These are phyloP conservation scores for Mortierella alpina DNA, from an alignment of 192 early-diverging fungal species.

Conservation along the genomic window DNA sequence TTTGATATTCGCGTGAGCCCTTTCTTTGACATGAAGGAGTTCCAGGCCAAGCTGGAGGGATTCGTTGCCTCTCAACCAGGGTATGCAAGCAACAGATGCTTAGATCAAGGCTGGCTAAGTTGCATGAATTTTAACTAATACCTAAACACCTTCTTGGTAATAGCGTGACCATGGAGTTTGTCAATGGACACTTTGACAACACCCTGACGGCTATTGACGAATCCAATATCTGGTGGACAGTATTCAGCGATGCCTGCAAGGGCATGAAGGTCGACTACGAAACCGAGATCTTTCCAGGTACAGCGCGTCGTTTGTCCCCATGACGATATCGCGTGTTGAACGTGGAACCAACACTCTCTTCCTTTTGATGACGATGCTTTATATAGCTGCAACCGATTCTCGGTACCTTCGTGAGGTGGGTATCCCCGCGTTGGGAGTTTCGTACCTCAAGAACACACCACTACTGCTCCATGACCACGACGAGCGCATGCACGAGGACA, in stretches of 20 bases:
- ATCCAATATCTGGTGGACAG: slow-evolving; percentile 75
- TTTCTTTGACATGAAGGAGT: slow-evolving; percentile 68
- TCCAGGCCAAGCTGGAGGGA: slow-evolving; percentile 62
- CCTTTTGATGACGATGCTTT: background rate
- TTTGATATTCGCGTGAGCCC: slow-evolving; percentile 86
- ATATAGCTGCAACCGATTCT: slow-evolving; percentile 78
- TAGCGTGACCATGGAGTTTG: slow-evolving; percentile 72
- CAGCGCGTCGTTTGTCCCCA: background rate
- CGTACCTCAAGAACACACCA: slow-evolving; percentile 82
- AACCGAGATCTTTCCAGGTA: slow-evolving; percentile 83
- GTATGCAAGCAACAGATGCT: slow-evolving; percentile 21
- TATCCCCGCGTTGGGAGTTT: slow-evolving; percentile 85
- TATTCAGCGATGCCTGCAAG: slow-evolving; percentile 66
- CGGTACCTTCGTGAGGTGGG: slow-evolving; percentile 80
- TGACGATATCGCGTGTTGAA: too few relatives aligned
- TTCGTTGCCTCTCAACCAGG: slow-evolving; percentile 56
- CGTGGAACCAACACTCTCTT: background rate
- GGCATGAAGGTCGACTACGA: slow-evolving; percentile 65
- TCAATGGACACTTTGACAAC: slow-evolving; percentile 71
- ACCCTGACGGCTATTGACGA: slow-evolving; percentile 64
- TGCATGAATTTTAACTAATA: background rate
- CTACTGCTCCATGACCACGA: slow-evolving; percentile 89
- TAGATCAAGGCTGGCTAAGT: background rate
- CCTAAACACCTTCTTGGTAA: slow-evolving; percentile 17
- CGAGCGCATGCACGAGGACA: slow-evolving; percentile 82